A percentile compares a stretch with the other conserved stretches of the same genome.
Conservation (phyloP, 169 alveolate species). For the Eimeria nieschulzi region DNA sequence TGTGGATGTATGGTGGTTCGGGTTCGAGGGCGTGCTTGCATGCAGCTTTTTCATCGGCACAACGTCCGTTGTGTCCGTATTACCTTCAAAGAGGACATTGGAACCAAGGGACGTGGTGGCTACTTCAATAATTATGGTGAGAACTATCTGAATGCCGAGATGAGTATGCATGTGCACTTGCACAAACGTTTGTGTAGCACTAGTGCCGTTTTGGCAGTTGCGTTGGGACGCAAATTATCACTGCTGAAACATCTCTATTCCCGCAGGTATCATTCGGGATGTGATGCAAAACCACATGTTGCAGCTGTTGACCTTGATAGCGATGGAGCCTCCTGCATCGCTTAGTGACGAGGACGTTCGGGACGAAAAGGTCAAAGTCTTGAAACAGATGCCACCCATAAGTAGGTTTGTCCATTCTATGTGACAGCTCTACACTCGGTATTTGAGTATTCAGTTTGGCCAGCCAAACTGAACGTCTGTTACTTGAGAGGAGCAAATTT, state of each 20-base stretch:
- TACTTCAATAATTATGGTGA: conserved; percentile 81
- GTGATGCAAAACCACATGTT: conserved; percentile 84
- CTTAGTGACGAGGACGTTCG: conserved; percentile 79
- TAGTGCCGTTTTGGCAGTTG: too few relatives aligned
- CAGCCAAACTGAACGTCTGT: not conserved
- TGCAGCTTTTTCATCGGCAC: conserved; percentile 79
- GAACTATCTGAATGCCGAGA: not conserved
- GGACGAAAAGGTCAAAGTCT: conserved; percentile 81
- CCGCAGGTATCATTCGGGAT: conserved; percentile 81
- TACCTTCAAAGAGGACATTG: conserved; percentile 77
- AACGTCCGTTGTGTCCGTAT: conserved; percentile 79
- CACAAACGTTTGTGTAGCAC: too few relatives aligned
- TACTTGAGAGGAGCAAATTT: not conserved
- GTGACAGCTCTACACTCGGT: not conserved
- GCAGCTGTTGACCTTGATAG: conserved; percentile 79
- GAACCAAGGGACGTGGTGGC: conserved; percentile 81
- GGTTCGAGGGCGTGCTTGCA: not conserved
- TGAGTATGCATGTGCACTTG: too few relatives aligned
- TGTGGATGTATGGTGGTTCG: conserved; percentile 1
- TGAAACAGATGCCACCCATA: conserved; percentile 80
- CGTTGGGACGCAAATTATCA: not conserved
- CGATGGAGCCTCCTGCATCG: conserved; percentile 83
- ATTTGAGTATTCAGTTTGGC: not conserved
- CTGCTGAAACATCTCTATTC: not conserved
- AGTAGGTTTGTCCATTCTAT: conserved; percentile 12